These are phyloP conservation scores for Geosmithia flava DNA, from an alignment of 2,329 filamentous ascomycete genomes.

Conservation along the genomic window DNA sequence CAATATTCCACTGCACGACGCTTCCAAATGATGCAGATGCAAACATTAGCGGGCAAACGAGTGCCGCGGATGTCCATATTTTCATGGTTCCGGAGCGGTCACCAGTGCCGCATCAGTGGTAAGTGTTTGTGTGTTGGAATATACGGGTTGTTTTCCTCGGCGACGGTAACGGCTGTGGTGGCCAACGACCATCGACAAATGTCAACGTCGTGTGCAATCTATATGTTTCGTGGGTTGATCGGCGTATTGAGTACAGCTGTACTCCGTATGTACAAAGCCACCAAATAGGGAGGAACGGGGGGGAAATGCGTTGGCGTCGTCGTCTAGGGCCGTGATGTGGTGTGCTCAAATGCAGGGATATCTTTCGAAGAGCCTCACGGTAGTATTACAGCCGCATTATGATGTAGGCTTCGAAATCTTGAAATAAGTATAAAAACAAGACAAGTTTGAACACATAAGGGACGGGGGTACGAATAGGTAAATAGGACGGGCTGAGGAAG, in stretches of 20 bases:
- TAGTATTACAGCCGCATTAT: not conserved
- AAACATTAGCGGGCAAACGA: not conserved
- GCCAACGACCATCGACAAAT: not conserved
- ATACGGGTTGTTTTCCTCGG: not conserved
- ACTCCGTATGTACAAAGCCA: too few species aligned
- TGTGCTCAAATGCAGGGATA: not conserved
- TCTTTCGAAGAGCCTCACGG: not conserved
- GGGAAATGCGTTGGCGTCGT: not conserved
- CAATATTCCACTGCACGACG: slow-evolving; percentile 35
- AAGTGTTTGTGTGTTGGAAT: not conserved
- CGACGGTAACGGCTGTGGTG: not conserved
- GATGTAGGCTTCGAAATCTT: not conserved
- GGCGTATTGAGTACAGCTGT: too few species aligned
- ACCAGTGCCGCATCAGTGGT: not conserved
- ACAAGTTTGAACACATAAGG: not conserved
- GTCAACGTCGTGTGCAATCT: not conserved
- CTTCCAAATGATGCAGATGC: slow-evolving; percentile 8
- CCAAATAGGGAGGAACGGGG: not conserved
- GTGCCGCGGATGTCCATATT: not conserved
- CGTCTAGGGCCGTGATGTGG: not conserved
- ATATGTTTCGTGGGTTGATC: too few species aligned
- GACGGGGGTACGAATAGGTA: not conserved
- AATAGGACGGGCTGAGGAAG: not conserved
- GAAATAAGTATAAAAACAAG: not conserved
- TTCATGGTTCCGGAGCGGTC: not conserved